Percentiles rank a stretch among this genome's conserved stretches.
phyloP scores from a whole-genome alignment of 1,284 basidiomycete genomes.

The Sanghuangporus sanghuang region DNA sequence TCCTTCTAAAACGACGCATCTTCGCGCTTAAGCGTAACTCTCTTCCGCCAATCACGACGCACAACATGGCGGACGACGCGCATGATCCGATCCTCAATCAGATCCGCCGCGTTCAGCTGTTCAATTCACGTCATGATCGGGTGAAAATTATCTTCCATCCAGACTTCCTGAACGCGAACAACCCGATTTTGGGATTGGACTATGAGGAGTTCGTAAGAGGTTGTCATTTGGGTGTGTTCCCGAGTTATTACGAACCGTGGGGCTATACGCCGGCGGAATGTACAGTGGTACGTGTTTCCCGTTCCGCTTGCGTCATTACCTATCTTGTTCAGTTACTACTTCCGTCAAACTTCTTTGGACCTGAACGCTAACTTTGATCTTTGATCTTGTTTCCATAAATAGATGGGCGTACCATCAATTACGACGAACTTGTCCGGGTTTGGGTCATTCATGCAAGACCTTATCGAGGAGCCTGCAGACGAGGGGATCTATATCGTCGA shows the following conservation, averaged over 20 bases:
- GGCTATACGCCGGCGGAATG: conserved; percentile 86
- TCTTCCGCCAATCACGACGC: conserved; percentile 90
- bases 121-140: conserved; percentile 79
- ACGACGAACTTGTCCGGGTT: conserved; percentile 98
- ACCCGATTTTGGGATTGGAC: conserved; percentile 94
- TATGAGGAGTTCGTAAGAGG: conserved; percentile 99
- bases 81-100: conserved; percentile 94
- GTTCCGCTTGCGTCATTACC: conserved; percentile 30
- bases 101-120: conserved; percentile 88
- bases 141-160: conserved; percentile 99
- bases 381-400: conserved; percentile 24
- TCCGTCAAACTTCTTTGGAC: not conserved
- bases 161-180: conserved; percentile 96
- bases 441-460: conserved; percentile 97
- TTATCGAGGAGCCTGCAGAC: conserved; percentile 87
- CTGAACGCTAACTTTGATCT: conserved; percentile 14
- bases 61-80: conserved; percentile 95
- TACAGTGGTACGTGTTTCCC: conserved; percentile 43
- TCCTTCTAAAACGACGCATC: conserved; percentile 93
- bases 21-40: conserved; percentile 94
- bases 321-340: conserved; percentile 25
- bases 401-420: conserved; percentile 94
- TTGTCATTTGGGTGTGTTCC: conserved; percentile 97
- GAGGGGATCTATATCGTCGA: conserved; percentile 96
- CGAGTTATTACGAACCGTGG: conserved; percentile 95